These are phyloP conservation scores for Cystobasidium pallidum DNA, from an alignment of 1,284 basidiomycete species.

Conservation along the genomic window DNA sequence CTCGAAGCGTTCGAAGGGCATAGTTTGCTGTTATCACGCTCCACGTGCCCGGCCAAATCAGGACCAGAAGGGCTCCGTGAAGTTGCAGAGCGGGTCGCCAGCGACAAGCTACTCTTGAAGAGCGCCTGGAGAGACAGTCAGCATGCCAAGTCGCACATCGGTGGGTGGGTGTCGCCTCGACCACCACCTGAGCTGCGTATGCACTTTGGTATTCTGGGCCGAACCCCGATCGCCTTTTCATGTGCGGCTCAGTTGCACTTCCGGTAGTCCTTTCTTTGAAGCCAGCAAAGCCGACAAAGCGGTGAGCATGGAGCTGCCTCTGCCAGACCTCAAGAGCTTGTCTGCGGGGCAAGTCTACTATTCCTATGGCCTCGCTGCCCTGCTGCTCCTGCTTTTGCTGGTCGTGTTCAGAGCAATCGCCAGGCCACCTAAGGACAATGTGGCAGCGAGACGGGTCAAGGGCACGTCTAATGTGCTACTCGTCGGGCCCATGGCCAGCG, in stretches of 20 bases:
- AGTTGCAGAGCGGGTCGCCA: not conserved
- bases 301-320: slow-evolving; percentile 32
- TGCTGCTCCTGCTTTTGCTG: slow-evolving; percentile 21
- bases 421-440: slow-evolving; percentile 3
- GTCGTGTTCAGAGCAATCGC: slow-evolving; percentile 16
- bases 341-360: slow-evolving; percentile 11
- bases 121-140: not conserved
- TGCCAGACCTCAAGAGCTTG: slow-evolving; percentile 23
- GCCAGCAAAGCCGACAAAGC: not conserved
- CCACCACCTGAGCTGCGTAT: not conserved
- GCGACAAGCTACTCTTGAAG: not conserved
- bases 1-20: slow-evolving; percentile 41
- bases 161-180: not conserved
- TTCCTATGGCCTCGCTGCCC: slow-evolving; percentile 14
- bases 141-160: not conserved
- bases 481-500: slow-evolving; percentile 49
- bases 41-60: not conserved
- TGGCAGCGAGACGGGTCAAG: slow-evolving; percentile 9
- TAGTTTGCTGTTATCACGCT: not conserved
- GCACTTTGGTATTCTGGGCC: slow-evolving; percentile 1
- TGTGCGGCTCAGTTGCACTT: not conserved
- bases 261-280: not conserved
- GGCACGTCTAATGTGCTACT: slow-evolving; percentile 45
- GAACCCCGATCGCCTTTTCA: slow-evolving; percentile 8
- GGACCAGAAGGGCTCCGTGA: not conserved